Base-by-base conservation (phyloP, 164 flowering plant species). In the Macadamia tetraphylla region DNA sequence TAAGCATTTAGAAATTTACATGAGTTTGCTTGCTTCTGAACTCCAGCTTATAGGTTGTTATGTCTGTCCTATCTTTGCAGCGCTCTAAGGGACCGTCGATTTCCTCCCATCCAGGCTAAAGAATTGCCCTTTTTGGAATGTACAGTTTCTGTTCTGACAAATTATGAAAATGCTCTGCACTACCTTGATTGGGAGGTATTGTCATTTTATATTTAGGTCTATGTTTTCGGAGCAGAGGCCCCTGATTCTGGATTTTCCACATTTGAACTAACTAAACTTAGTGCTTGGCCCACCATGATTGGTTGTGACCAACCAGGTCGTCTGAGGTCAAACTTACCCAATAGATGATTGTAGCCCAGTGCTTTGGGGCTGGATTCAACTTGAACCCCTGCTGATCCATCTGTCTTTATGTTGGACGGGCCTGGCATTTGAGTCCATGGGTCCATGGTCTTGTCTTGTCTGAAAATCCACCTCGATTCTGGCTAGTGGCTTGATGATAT, bases 181-280 rank as follows among this genome's bases (percentile, higher is more conserved):
- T 85, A 92, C 80, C 94, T 86, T 78, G 99, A 95, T 71, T 92
- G 99, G 99, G 99, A 95, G 98, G 99, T 90, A 70, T 66, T 81
- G 64, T 51, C 61, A 46, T 49, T 68, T 29, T n/a, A 35, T 14
- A 35, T 13, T 31, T 15, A 70, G 13, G 51, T 3, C 9, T 46
- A 46, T 35, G 5, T 58, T 35, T 60, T 58, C 70, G 29, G 61
- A 7, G 57, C 46, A 59, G 63, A 55, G n/a, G 48, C 14, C 62
- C 29, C 53, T 66, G 40, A 46, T 5, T 58, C 55, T 11, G 55
- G 30, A 6, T 17, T 29, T 18, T 49, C 63, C 58, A 31, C 12
- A 6, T 30, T 12, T 13, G 8, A 46, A 29, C 52, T 67, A 6
- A 32, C 4, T 60, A 1, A 43, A 60, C 13, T 29, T 15, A 29